Conservation (phyloP, 2,329 filamentous ascomycete genomes). For the Alternaria sp. region DNA sequence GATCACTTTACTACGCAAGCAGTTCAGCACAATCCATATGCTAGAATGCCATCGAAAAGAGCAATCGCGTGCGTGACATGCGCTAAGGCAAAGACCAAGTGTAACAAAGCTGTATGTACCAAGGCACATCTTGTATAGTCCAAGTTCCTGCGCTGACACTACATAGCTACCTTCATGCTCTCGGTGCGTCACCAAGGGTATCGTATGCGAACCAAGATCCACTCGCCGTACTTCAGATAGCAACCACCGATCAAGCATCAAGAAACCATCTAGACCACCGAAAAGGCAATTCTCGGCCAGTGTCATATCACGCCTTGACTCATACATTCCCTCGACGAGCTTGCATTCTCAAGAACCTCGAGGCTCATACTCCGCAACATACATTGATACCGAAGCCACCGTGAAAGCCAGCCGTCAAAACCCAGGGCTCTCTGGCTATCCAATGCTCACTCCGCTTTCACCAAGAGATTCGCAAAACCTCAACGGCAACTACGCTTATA, state of each 20-base stretch:
- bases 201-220: constrained; percentile 45
- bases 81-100: constrained; percentile 49
- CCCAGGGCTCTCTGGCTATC: constrained; percentile 27
- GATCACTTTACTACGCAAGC: constrained; percentile 18
- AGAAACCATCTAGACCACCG: constrained; percentile 33
- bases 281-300: constrained; percentile 34
- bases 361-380: constrained; percentile 31
- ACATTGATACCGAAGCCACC: constrained; percentile 38
- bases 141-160: not conserved
- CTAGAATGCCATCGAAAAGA: constrained; percentile 41
- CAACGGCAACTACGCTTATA: constrained; percentile 35
- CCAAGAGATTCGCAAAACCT: constrained; percentile 31
- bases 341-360: constrained; percentile 26
- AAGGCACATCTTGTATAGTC: not conserved
- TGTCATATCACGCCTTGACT: constrained; percentile 25
- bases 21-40: constrained; percentile 35
- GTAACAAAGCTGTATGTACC: constrained; percentile 44
- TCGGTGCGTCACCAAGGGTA: constrained; percentile 44
- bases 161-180: constrained; percentile 45
- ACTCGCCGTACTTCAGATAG: constrained; percentile 47
- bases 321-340: constrained; percentile 30
- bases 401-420: constrained; percentile 35
- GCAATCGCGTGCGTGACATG: constrained; percentile 50
- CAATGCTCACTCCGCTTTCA: constrained; percentile 38
- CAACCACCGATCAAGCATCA: constrained; percentile 35